Base-by-base conservation (phyloP, 768 basidiomycete species). In the Boletus rufocinnamomeus region DNA sequence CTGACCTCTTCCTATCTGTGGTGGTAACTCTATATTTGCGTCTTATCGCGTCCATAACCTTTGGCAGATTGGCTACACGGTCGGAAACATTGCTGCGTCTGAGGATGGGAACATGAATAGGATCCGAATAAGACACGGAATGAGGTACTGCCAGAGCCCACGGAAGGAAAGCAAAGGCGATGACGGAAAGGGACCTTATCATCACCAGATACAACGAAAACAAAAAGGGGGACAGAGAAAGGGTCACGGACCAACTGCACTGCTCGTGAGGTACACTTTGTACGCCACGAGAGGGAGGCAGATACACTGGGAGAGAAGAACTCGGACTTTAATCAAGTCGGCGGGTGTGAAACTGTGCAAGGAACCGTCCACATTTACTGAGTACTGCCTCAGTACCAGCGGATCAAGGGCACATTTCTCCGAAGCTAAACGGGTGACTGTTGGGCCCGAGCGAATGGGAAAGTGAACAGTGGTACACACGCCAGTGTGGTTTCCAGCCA, bases 21-120 rank as follows among this genome's bases (percentile, higher is more conserved):
- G 57, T 14, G 8, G 17, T 19, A 27, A 64, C 72, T n/a, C 74
- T 74, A 59, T 85, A 85, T 69, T 81, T 85, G 28, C n/a, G 27
- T 47, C 79, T 74, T n/a, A 84, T 52, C 40, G 67, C 61, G n/a
- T 79, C 72, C 32, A 80, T 77, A 58, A 74, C 76, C 27, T 60
- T 60, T 6, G 69, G 69, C 27, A 76, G 73, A 55, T 76, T 70
- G 19, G 69, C 68, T 9, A 79, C 56, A 34, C 72, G 66, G 35
- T 68, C 64, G 23, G 67, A 49, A 23, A 46, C 57, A 11, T 14
- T 43, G 25, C 72, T 54, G 44, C 23, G 38, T 28, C 50, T 82
- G 76, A 61, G 56, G 25, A 85, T 65, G 1, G 79, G 73, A 16
- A 84, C 59, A 65, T 83, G 81, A 21, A 84, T 58, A 19, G 80